Evolutionary conservation across 2,329 filamentous ascomycete genomes (phyloP).

Genomic region (Xenoacremonium recifei): DNA sequence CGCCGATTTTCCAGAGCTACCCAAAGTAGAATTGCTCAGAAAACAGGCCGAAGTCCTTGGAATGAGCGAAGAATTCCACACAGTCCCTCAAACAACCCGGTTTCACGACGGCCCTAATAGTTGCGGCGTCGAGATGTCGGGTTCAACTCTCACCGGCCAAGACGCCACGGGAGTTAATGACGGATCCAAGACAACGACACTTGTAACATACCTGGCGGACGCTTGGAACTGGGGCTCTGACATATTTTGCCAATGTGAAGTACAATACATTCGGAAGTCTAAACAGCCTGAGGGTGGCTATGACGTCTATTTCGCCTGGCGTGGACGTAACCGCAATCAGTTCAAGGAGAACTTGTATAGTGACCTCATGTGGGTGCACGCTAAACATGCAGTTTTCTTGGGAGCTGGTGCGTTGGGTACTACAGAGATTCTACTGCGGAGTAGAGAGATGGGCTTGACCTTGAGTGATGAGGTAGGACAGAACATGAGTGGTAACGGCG

Average conservation of each 20-base stretch:
- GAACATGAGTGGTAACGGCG: constrained; percentile 65
- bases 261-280: constrained; percentile 58
- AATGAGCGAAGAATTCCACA: constrained; percentile 51
- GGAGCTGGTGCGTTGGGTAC: constrained; percentile 65
- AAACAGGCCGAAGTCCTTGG: constrained; percentile 54
- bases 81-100: constrained; percentile 60
- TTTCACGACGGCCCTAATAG: constrained; percentile 61
- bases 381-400: constrained; percentile 63
- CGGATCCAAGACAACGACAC: constrained; percentile 64
- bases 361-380: constrained; percentile 66
- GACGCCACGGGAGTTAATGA: constrained; percentile 66
- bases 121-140: constrained; percentile 62
- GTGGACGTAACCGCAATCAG: constrained; percentile 54
- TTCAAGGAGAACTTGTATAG: constrained; percentile 56
- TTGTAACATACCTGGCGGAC: constrained; percentile 66
- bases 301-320: constrained; percentile 64
- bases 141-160: constrained; percentile 59
- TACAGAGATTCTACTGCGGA: constrained; percentile 63
- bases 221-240: constrained; percentile 73
- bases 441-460: constrained; percentile 54
- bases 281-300: constrained; percentile 54
- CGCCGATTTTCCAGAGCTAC: constrained; percentile 52
- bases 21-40: constrained; percentile 57
- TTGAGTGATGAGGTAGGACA: constrained; percentile 58
- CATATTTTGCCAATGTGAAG: constrained; percentile 69